phyloP scores from a whole-genome alignment of 805 yeast species.

The Zygosaccharomyces siamensis region DNA sequence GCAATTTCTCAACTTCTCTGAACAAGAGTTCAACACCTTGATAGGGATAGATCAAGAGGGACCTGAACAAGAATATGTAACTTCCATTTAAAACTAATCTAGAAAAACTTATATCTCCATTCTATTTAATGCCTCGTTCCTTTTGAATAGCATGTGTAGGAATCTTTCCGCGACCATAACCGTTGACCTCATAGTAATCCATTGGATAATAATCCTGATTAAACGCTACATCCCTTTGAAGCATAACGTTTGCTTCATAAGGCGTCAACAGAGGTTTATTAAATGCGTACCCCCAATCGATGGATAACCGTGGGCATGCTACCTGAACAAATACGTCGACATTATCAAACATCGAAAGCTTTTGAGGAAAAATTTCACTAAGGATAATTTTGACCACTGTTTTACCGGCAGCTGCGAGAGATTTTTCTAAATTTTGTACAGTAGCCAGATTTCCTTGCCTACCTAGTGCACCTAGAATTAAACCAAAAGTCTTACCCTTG shows the following conservation, averaged over 20 bases:
- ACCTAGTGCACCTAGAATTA: constrained; percentile 89
- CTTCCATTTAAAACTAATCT: background rate
- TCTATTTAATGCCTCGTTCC: background rate
- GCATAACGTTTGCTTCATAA: constrained; percentile 89
- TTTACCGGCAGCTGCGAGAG: constrained; percentile 50
- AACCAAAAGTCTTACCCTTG: constrained; percentile 63
- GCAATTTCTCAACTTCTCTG: constrained; percentile 28
- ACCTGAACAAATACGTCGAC: constrained; percentile 95
- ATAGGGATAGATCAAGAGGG: constrained; percentile 56
- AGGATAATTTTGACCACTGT: constrained; percentile 75
- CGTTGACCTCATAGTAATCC: constrained; percentile 89
- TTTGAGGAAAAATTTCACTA: constrained; percentile 91
- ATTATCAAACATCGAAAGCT: constrained; percentile 85
- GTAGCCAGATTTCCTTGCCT: constrained; percentile 90
- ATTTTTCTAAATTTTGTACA: constrained; percentile 56
- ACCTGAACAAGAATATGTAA: background rate
- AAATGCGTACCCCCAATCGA: constrained; percentile 99
- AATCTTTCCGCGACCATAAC: constrained; percentile 81
- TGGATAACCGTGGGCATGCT: constrained; percentile 93
- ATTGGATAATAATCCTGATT: constrained; percentile 71
- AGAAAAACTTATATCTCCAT: background rate
- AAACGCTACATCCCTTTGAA: constrained; percentile 68
- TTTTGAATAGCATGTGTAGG: constrained; percentile 41
- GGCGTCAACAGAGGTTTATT: constrained; percentile 89
- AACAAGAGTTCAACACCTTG: constrained; percentile 56